Evolutionary conservation across 805 yeast species (phyloP), one percentile per base, ranked within the genome.

Genomic region (Cyberlindnera bimundalis): DNA sequence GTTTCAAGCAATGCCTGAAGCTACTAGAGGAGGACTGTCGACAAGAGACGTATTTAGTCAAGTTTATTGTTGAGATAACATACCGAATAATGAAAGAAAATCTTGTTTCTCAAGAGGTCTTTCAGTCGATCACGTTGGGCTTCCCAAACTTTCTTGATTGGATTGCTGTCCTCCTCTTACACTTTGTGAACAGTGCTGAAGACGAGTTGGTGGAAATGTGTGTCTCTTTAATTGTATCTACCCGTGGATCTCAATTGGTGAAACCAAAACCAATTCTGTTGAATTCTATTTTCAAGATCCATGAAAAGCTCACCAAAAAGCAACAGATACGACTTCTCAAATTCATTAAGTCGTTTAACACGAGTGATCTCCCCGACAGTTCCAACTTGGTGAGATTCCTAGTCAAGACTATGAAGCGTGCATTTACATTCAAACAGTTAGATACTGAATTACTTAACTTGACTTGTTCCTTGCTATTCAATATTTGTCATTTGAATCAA

Each of bases 21-120:
- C 64, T 73, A 35, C 61, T 72, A 3, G 74, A 72, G 41, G 77
- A 68, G 39, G 73, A 71, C 40, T 69, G 62, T 40, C 71, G 66
- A 35, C 32, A 58, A 1, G 52, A 62, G 4, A 73, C 71, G 0
- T 61, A 58, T 14, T 61, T 70, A 40, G 65, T 73, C 2, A 38
- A 63, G 9, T 65, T 63, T 14, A 53, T 71, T 4, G 60, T 70
- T 17, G 65, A 68, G 16, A 56, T 65, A 27, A 59, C 70, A 14
- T 60, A 61, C 41, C 59, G 51, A 20, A 56, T 69, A 4, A 53
- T 72, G 34, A 53, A 65, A 16, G 59, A 60, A 17, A 65, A 63
- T 30, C 56, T 67, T 3, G 49, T 70, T 19, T 63, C 71, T n/a
- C 63, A 64, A 38, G 64, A 71, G 2, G 68, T 66, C 24, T 50